phyloP scores from a whole-genome alignment of 2,329 filamentous ascomycete species.

The Stagonosporopsis rhizophila region DNA sequence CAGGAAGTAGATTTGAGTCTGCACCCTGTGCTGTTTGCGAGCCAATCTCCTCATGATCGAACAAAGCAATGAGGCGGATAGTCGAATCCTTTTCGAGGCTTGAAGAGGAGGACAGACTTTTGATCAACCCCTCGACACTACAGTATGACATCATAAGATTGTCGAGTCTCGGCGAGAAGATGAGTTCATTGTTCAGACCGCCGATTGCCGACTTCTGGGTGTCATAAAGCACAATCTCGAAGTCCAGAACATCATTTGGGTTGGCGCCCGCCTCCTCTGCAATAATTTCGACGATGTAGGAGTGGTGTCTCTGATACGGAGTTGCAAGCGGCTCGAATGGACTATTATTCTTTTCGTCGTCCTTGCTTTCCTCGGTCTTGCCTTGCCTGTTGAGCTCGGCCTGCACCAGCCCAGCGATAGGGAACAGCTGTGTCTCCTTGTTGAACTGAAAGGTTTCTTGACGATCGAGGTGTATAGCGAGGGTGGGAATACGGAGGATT shows the following conservation, averaged over 20 bases:
- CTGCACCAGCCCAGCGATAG: constrained; percentile 85
- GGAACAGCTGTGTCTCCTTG: constrained; percentile 95
- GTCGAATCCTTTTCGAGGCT: constrained; percentile 77
- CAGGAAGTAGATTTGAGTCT: constrained; percentile 87
- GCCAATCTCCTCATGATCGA: constrained; percentile 98
- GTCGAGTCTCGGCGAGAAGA: constrained; percentile 94
- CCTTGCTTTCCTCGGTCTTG: constrained; percentile 58
- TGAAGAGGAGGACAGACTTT: constrained; percentile 70
- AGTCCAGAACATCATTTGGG: constrained; percentile 80
- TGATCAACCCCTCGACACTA: constrained; percentile 82
- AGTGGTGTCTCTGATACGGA: constrained; percentile 84
- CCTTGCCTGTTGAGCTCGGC: constrained; percentile 84
- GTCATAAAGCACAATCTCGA: constrained; percentile 96
- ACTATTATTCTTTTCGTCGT: constrained; percentile 50
- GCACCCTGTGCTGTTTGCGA: constrained; percentile 92
- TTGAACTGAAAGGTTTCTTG: constrained; percentile 89
- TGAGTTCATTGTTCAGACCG: constrained; percentile 89
- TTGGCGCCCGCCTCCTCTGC: constrained; percentile 77
- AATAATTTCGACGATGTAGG: constrained; percentile 83
- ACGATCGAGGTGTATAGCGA: constrained; percentile 93
- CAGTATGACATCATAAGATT: constrained; percentile 98
- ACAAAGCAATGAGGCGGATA: constrained; percentile 91
- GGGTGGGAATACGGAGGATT: constrained; percentile 87
- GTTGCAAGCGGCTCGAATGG: constrained; percentile 77
- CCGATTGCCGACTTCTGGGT: constrained; percentile 90